Evolutionary conservation across 2,329 filamentous ascomycete genomes (phyloP), one percentile per base, ranked within the genome.

Genomic region (Cercospora sojina): DNA sequence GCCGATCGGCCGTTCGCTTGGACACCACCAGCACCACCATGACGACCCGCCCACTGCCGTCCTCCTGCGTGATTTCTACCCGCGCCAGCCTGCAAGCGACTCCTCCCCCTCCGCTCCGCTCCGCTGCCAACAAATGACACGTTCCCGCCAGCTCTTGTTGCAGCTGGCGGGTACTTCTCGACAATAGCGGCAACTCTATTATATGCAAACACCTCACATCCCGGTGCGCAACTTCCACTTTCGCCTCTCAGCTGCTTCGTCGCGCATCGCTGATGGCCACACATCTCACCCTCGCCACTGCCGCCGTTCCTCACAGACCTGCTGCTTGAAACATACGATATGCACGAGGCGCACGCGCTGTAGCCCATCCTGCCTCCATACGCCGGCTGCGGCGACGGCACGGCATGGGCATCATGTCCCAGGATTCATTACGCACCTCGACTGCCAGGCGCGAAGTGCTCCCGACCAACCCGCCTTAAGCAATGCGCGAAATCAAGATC

Each of bases 141-240:
- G 27, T n/a, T 27, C 51, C 27, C 18, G 16, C 53, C 53, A 56
- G 53, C 53, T 57, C 35, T 57, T 20, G 51, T 56, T 49, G 43
- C 43, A 49, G 20, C 43, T 27, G 23, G 53, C 53, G 13, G 53
- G 31, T n/a, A 57, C n/a, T n/a, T n/a, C n/a, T n/a, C n/a, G 53
- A 31, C 53, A n/a, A 35, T 57, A 57, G 53, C 31, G 53, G 27
- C 53, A 57, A 57, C 53, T 57, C 53, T 57, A 32, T 56, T 27
- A 57, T 9, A 57, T 32, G 27, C 53, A 57, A 57, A 57, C 53
- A 57, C 53, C 53, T 57, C 53, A 57, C 53, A 57, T 57, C 27
- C 53, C 27, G 27, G 53, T 35, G 27, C 53, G 35, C 53, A 57
- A 31, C 53, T 57, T 35, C 53, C 53, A 57, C 29, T 57, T 57